Percentiles rank a stretch among this genome's conserved stretches.
These are phyloP conservation scores for Solanum hybrid DNA, from an alignment of 305 asterid genomes.

Conservation along the genomic window DNA sequence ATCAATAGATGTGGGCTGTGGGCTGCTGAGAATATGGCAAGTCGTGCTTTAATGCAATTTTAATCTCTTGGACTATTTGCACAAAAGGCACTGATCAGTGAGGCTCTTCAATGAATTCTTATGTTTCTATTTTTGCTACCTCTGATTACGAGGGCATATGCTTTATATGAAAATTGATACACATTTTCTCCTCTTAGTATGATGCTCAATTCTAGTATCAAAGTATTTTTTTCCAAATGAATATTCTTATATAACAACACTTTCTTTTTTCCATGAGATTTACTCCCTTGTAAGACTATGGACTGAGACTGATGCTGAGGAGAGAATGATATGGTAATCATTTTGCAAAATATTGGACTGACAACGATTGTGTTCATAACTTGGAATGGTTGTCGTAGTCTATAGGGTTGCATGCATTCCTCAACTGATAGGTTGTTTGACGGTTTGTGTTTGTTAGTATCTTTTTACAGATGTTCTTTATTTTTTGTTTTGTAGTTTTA, in stretches of 20 bases:
- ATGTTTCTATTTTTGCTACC: not conserved
- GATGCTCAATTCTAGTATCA: not conserved
- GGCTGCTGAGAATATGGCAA: not conserved
- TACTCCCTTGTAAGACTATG: not conserved
- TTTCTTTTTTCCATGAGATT: not conserved
- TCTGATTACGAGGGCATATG: not conserved
- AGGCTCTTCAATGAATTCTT: not conserved
- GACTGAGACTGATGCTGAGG: constrained; percentile 1
- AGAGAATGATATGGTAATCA: not conserved
- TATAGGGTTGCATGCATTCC: not conserved
- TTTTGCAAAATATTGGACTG: not conserved
- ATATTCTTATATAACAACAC: not conserved
- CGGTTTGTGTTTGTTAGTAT: not conserved
- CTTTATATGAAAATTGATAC: not conserved
- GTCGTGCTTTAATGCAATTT: not conserved
- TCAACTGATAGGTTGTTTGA: not conserved
- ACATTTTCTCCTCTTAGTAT: not conserved
- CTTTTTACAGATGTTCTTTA: not conserved
- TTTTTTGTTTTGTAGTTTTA: fast-evolving
- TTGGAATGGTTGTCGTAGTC: not conserved
- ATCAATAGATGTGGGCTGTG: not conserved
- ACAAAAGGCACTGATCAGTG: not conserved
- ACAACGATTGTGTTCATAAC: not conserved
- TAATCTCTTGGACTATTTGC: not conserved
- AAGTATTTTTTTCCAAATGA: not conserved